Conservation (phyloP, 163 green algal genomes). For the Scenedesmus sp. region DNA sequence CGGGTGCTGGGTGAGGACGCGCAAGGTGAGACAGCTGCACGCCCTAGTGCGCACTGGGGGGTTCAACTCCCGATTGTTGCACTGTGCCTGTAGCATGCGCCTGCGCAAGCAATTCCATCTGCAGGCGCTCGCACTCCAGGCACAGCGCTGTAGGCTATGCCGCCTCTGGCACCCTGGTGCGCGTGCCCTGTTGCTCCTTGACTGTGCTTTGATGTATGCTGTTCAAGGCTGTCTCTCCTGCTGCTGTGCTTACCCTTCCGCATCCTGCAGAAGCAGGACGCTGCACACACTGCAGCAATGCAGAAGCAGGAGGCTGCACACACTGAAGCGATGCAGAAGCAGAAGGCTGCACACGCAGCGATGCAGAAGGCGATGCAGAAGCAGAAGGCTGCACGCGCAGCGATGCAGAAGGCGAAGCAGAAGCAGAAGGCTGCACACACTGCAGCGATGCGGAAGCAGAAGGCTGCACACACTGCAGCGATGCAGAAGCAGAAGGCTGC, state of each 20-base stretch:
- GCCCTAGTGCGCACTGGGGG: not conserved
- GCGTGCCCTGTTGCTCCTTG: not conserved
- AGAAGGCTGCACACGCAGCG: too few species aligned
- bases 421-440: too few species aligned
- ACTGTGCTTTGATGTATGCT: not conserved
- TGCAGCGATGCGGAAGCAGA: constrained; percentile 18
- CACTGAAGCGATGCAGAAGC: too few species aligned
- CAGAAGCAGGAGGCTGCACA: too few species aligned
- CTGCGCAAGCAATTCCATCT: not conserved
- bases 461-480: not conserved
- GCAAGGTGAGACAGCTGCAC: not conserved
- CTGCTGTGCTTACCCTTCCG: not conserved
- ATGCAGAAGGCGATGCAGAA: not conserved
- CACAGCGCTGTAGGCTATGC: not conserved
- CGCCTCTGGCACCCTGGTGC: not conserved
- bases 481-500: not conserved
- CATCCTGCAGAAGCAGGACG: too few species aligned
- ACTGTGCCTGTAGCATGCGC: not conserved
- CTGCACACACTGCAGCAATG: too few species aligned
- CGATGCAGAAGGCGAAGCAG: too few species aligned
- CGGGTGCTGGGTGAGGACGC: not conserved
- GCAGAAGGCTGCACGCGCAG: not conserved
- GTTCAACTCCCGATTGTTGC: not conserved
- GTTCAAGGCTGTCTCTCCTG: not conserved
- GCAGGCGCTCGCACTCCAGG: not conserved